Evolutionary conservation across 352 stramenopile genomes (phyloP), one percentile per base, ranked within the genome.

Genomic region (Globisporangium emineosum): DNA sequence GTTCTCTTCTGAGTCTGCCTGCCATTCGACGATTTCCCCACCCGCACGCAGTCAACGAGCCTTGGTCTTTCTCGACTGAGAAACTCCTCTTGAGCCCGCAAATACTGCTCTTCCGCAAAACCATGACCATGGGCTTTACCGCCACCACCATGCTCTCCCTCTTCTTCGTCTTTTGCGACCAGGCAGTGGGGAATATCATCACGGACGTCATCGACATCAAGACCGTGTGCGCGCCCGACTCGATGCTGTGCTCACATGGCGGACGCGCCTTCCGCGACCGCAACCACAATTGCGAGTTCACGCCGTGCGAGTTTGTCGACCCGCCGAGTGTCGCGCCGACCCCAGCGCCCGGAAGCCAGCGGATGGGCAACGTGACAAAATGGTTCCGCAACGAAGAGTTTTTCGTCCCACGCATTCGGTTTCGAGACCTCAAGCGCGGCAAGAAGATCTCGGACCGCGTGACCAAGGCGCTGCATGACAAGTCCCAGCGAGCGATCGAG

Each of bases 351-450:
- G 43, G 58, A 5, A 60, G 68, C 5, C 68, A 62, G 17, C 66
- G 69, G 29, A 67, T 55, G 33, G 29, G 15, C 12, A 68, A 68
- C 29, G 47, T 58, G 13, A 37, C 68, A 1, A 13, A 5, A 5
- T 87, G 78, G 78, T 80, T 81, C 65, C 60, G 65, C 4, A 62
- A 67, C 19, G 49, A 66, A 19, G 76, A 87, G 42, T 87, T 87
- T 54, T 49, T 74, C 12, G 65, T 83, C 3, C 72, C 75, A 9
- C 56, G 45, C 2, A 15, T 80, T 1, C 15, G 54, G 7, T 66
- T 68, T 21, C 29, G 60, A 2, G 69, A 75, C 2, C 47, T 79
- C 0, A 53, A 43, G 35, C 65, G 66, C 15, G 74, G 74, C 2
- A 71, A 68, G 19, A 37, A 30, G 2, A 15, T 76, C 30, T 45